These are phyloP conservation scores for Botrytis hyacinthi DNA, from an alignment of 2,329 filamentous ascomycete species.

Conservation along the genomic window DNA sequence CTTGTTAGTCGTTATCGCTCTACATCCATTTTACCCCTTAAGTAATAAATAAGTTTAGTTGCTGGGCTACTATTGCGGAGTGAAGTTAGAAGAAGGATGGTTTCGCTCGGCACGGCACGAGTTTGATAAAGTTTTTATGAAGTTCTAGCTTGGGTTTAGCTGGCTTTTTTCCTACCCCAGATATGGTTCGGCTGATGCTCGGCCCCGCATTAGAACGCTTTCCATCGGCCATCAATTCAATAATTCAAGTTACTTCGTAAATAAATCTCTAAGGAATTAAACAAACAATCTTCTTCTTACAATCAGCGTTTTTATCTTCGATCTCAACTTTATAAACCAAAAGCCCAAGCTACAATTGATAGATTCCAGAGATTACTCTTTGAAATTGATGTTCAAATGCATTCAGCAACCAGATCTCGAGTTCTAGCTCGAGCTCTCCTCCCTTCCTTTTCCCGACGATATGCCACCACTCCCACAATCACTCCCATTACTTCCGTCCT, in stretches of 20 bases:
- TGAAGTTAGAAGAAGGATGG: not conserved
- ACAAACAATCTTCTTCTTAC: not conserved
- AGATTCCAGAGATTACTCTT: not conserved
- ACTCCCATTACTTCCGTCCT: conserved; percentile 73
- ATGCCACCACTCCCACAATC: conserved; percentile 24
- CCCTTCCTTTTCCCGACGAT: conserved; percentile 26
- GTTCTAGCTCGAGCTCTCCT: conserved; percentile 34
- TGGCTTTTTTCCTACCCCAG: not conserved
- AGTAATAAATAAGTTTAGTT: not conserved
- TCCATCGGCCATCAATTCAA: not conserved
- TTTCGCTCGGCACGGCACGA: not conserved
- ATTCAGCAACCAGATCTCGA: conserved; percentile 34
- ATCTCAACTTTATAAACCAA: not conserved
- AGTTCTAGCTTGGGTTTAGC: not conserved
- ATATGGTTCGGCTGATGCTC: not conserved
- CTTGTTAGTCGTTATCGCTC: not conserved
- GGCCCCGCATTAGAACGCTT: not conserved
- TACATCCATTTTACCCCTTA: not conserved
- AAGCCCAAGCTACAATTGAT: not conserved
- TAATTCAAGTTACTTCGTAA: not conserved
- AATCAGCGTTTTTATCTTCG: not conserved
- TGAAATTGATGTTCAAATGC: conserved; percentile 27
- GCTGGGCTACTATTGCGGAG: not conserved
- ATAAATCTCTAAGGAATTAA: not conserved
- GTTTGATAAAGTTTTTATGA: not conserved